Evolutionary conservation across 2,329 filamentous ascomycete genomes (phyloP).

Genomic region (Botryotinia narcissicola): DNA sequence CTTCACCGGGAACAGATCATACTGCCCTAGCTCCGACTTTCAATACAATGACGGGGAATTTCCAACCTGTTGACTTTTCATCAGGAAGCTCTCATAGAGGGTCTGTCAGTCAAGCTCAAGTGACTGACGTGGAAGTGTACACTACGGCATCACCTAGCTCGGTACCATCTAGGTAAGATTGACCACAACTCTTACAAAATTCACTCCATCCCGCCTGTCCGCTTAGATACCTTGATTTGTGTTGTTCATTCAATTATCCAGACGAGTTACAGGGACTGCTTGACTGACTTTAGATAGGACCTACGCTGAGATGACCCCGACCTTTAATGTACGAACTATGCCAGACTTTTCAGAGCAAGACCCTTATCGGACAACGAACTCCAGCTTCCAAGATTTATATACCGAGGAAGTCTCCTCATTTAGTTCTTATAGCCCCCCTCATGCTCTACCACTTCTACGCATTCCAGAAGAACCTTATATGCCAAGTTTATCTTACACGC

Average conservation of each 20-base stretch:
- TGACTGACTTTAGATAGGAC: constrained; percentile 11
- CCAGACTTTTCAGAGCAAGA: constrained; percentile 2
- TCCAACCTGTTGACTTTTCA: constrained; percentile 31
- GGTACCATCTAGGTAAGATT: constrained; percentile 21
- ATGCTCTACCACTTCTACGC: constrained; percentile 30
- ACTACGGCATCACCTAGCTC: constrained; percentile 27
- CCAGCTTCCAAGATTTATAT: constrained; percentile 27
- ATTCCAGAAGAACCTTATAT: constrained; percentile 36
- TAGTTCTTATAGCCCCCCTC: constrained; percentile 26
- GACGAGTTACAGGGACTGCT: constrained; percentile 2
- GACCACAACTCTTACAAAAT: not conserved
- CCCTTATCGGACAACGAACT: not conserved
- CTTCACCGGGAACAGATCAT: constrained; percentile 28
- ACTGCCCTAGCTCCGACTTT: constrained; percentile 30
- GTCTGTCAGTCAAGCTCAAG: constrained; percentile 27
- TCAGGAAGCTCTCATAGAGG: constrained; percentile 26
- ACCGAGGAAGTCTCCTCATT: constrained; percentile 23
- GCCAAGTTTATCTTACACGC: constrained; percentile 33
- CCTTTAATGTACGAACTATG: constrained; percentile 12
- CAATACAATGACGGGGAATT: constrained; percentile 29
- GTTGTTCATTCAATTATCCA: not conserved
- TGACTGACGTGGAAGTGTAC: constrained; percentile 28
- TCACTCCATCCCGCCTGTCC: constrained; percentile 4
- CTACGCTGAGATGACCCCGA: constrained; percentile 13
- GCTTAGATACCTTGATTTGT: not conserved